A percentile compares a stretch with the other conserved stretches of the same genome.
These are phyloP conservation scores for Corynespora cassiicola DNA, from an alignment of 2,329 filamentous ascomycete genomes.

Conservation along the genomic window DNA sequence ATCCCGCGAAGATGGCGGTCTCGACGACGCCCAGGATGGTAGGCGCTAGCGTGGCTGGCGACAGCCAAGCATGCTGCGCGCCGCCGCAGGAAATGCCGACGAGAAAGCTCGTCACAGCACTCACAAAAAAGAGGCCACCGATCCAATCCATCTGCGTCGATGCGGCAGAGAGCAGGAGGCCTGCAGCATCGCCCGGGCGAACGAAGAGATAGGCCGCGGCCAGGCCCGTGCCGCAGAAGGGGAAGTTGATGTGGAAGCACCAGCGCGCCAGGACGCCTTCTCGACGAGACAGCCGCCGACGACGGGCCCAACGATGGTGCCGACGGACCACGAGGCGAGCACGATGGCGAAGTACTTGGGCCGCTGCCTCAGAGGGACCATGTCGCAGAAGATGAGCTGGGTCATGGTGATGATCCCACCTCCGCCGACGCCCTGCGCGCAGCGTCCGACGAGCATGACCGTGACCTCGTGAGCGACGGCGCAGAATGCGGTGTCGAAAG, in stretches of 20 bases:
- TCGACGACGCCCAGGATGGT: conserved; percentile 42
- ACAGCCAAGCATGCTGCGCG: conserved; percentile 46
- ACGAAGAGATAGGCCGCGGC: conserved; percentile 29
- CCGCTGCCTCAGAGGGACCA: conserved; percentile 50
- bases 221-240: conserved; percentile 52
- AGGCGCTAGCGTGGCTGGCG: conserved; percentile 48
- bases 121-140: conserved; percentile 48
- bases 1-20: conserved; percentile 41
- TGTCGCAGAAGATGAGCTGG: conserved; percentile 53
- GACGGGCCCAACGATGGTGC: conserved; percentile 58
- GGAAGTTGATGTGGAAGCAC: conserved; percentile 70
- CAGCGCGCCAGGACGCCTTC: conserved; percentile 63
- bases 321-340: conserved; percentile 59
- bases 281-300: conserved; percentile 60
- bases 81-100: conserved; percentile 54
- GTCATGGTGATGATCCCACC: conserved; percentile 49
- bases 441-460: conserved; percentile 41
- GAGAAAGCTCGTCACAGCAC: conserved; percentile 46
- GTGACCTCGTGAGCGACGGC: conserved; percentile 43
- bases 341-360: conserved; percentile 50
- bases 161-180: conserved; percentile 27
- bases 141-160: conserved; percentile 49
- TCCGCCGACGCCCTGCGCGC: conserved; percentile 47
- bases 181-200: conserved; percentile 21
- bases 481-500: conserved; percentile 54